Conservation (phyloP, 2,329 filamentous ascomycete genomes). For the Venturia oleaginea region DNA sequence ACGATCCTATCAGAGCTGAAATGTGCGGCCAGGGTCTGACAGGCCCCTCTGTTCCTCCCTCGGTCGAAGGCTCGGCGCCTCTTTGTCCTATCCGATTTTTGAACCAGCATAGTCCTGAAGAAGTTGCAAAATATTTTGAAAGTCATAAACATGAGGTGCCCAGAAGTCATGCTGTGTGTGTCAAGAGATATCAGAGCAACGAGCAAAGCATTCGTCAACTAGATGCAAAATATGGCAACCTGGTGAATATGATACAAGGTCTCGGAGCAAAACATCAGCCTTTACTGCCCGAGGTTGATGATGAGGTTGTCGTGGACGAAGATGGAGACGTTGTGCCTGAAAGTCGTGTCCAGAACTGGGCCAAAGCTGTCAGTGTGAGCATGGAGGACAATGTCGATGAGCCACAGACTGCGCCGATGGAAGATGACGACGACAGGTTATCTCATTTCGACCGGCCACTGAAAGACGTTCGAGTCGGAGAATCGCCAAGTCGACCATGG, state of each 20-base stretch:
- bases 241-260: constrained; percentile 91
- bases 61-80: constrained; percentile 36
- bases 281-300: constrained; percentile 56
- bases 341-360: constrained; percentile 72
- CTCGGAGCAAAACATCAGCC: constrained; percentile 80
- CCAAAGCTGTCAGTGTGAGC: constrained; percentile 60
- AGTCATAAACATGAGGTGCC: constrained; percentile 93
- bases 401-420: constrained; percentile 30
- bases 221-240: constrained; percentile 86
- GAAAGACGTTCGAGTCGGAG: constrained; percentile 84
- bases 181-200: constrained; percentile 81
- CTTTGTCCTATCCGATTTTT: constrained; percentile 91
- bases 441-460: constrained; percentile 75
- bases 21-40: constrained; percentile 23
- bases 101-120: constrained; percentile 85
- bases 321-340: constrained; percentile 33
- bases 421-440: constrained; percentile 53
- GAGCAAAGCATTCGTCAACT: constrained; percentile 77
- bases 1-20: constrained; percentile 33
- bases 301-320: constrained; percentile 34
- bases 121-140: constrained; percentile 88
- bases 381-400: constrained; percentile 34
- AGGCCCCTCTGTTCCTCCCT: constrained; percentile 39
- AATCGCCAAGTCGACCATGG: constrained; percentile 89
- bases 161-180: constrained; percentile 85